Conservation (phyloP, 345 rosid species). For the Bruguiera gymnorhiza region DNA sequence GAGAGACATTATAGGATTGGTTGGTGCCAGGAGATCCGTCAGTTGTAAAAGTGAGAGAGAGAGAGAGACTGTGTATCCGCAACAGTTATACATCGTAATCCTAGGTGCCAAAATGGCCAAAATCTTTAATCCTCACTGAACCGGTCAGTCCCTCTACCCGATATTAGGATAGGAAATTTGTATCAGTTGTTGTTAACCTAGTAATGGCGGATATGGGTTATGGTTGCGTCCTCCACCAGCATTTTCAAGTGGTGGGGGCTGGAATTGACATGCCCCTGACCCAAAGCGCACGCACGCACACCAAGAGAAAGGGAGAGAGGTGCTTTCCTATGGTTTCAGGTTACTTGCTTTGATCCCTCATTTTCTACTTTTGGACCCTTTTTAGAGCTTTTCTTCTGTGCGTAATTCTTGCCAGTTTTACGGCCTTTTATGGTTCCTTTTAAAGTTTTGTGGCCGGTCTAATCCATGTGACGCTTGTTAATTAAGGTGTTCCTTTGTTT, state of each 20-base stretch:
- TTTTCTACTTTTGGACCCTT: slow-evolving; percentile 30
- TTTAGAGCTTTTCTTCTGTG: slow-evolving; percentile 10
- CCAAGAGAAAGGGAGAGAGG: slow-evolving; percentile 3
- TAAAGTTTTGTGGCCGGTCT: slow-evolving; percentile 6
- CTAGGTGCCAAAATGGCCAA: slow-evolving; percentile 39
- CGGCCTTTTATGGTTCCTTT: slow-evolving; percentile 17
- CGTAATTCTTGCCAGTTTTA: slow-evolving; percentile 12
- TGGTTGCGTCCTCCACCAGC: slow-evolving; percentile 44
- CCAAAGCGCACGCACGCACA: slow-evolving; percentile 3
- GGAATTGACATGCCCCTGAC: slow-evolving; percentile 34
- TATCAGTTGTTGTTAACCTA: background rate
- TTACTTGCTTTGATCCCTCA: slow-evolving; percentile 31
- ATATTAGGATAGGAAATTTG: slow-evolving; percentile 14
- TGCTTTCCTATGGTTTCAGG: slow-evolving; percentile 18
- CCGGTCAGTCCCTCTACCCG: slow-evolving; percentile 17
- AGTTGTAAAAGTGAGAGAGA: slow-evolving; percentile 13
- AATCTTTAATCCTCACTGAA: slow-evolving; percentile 36
- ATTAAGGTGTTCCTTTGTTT: background rate
- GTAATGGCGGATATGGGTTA: slow-evolving; percentile 19
- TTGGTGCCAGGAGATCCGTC: slow-evolving; percentile 30
- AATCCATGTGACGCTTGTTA: background rate
- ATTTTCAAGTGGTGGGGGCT: slow-evolving; percentile 21
- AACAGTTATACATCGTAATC: slow-evolving; percentile 62
- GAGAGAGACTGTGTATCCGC: slow-evolving; percentile 32
- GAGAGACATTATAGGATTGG: slow-evolving; percentile 24